A percentile compares a stretch with the other conserved stretches of the same genome.
Conservation (phyloP, 2,329 filamentous ascomycete species). For the Aureobasidium lini region DNA sequence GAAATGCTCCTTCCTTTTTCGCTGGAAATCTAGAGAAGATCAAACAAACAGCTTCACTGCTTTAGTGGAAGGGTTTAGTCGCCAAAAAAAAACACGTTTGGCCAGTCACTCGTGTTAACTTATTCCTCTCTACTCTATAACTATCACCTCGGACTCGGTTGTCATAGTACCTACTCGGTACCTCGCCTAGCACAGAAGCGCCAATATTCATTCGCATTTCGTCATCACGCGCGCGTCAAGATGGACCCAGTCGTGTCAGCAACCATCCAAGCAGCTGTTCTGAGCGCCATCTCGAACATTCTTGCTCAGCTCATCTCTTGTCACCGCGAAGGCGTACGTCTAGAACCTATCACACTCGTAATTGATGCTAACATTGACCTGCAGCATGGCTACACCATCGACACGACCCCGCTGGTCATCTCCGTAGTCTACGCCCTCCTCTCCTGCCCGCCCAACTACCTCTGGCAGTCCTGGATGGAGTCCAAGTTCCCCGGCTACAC, state of each 20-base stretch:
- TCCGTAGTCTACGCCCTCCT: constrained; percentile 69
- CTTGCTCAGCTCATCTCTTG: constrained; percentile 64
- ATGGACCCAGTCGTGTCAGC: constrained; percentile 46
- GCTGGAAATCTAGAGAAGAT: too few relatives aligned
- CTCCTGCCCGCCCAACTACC: constrained; percentile 72
- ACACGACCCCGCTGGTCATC: constrained; percentile 63
- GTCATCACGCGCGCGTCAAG: not conserved
- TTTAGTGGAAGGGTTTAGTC: too few relatives aligned
- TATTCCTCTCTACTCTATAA: not conserved
- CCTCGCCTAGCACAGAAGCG: not conserved
- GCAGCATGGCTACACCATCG: constrained; percentile 54
- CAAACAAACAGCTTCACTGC: too few relatives aligned
- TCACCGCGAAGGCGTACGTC: constrained; percentile 50
- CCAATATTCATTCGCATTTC: constrained; percentile 3
- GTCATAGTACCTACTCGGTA: not conserved
- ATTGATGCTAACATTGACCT: constrained; percentile 4
- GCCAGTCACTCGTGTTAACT: too few relatives aligned
- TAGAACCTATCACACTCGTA: not conserved
- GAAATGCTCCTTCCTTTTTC: too few relatives aligned
- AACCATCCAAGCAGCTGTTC: constrained; percentile 57
- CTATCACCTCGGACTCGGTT: not conserved
- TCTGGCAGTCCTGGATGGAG: constrained; percentile 80
- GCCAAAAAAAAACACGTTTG: too few relatives aligned
- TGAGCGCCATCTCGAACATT: constrained; percentile 63
- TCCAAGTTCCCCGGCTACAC: constrained; percentile 61